These are phyloP conservation scores for Capsicum pubescens DNA, from an alignment of 257 asterid species.

Conservation along the genomic window DNA sequence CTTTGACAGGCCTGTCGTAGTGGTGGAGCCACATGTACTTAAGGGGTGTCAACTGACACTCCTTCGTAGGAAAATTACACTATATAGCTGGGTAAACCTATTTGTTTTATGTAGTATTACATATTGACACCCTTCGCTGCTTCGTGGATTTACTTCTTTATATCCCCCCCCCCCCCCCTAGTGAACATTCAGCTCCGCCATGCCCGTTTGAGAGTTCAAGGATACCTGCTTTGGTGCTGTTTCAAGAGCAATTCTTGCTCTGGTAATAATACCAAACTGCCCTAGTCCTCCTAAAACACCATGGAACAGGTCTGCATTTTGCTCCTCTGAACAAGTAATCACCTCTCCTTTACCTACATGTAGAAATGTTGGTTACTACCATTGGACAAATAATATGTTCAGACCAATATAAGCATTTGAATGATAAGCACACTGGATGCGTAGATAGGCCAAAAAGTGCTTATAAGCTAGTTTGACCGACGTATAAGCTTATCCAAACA, in stretches of 20 bases:
- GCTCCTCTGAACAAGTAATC: conserved; percentile 66
- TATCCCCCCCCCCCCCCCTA: too few relatives aligned
- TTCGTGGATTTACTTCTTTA: too few relatives aligned
- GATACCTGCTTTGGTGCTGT: conserved; percentile 76
- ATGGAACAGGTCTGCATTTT: conserved; percentile 72
- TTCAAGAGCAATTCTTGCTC: conserved; percentile 75
- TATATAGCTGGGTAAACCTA: too few relatives aligned
- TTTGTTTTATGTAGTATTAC: too few relatives aligned
- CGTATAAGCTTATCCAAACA: neutral
- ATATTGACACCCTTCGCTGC: too few relatives aligned
- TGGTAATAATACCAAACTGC: conserved; percentile 85
- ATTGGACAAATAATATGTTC: neutral
- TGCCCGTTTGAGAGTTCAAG: neutral
- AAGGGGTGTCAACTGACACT: too few relatives aligned
- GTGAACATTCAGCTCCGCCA: too few relatives aligned
- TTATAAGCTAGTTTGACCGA: neutral
- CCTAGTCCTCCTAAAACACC: conserved; percentile 92
- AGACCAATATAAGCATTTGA: neutral
- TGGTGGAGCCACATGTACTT: too few relatives aligned
- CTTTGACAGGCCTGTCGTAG: too few relatives aligned
- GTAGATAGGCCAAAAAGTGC: neutral
- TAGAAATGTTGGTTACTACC: neutral
- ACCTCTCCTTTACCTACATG: conserved; percentile 79
- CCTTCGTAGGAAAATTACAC: too few relatives aligned
- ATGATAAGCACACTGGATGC: neutral